Base-by-base conservation (phyloP, 352 stramenopile species). In the Phytophthora pinifolia region DNA sequence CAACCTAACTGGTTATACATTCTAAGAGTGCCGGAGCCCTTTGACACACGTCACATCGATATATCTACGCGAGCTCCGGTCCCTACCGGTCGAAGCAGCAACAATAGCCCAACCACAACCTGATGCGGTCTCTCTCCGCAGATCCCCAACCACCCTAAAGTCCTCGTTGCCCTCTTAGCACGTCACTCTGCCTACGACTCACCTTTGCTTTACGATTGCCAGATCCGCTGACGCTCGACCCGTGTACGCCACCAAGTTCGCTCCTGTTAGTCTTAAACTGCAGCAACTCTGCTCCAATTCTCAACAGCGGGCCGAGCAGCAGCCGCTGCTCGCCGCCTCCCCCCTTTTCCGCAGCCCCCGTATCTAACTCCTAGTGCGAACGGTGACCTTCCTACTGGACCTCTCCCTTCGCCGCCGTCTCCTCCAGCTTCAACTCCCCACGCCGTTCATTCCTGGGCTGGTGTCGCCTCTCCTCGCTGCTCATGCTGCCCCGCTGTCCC, bases 1-100 rank as follows among this genome's bases (percentile, higher is more conserved):
- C 33, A 59, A 58, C 3, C 14, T 52, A 59, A 44, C 25, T 41
- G 32, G 41, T 51, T 7, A 17, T 27, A 1, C 29, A 38, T 4
- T 17, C 38, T 29, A 20, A n/a, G 29, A 30, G 6, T 18, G 9
- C 9, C 8, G 9, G 18, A n/a, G 18, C 37, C 17, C 6, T n/a
- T n/a, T 15, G 42, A 27, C 22, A 27, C 4, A 3, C 22, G 6
- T 6, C 2, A 27, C 22, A 27, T 6, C 1, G 2, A 6, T 0
- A 3, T 4, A 27, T 27, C 22, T 27, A 27, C 22, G 0, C 6
- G 22, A 27, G 22, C 22, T 27, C 22, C 4, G 22, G 22, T 4
- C 3, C 22, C 22, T 27, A 4, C 4, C 22, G 22, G 22, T 27
- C 22, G 22, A 27, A 4, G 22, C 22, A 27, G 22, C 22, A 27